Percentiles rank a stretch among this genome's conserved stretches.
phyloP scores from a whole-genome alignment of 495 filamentous ascomycete genomes.

The Aspergillus carlsbadensis region DNA sequence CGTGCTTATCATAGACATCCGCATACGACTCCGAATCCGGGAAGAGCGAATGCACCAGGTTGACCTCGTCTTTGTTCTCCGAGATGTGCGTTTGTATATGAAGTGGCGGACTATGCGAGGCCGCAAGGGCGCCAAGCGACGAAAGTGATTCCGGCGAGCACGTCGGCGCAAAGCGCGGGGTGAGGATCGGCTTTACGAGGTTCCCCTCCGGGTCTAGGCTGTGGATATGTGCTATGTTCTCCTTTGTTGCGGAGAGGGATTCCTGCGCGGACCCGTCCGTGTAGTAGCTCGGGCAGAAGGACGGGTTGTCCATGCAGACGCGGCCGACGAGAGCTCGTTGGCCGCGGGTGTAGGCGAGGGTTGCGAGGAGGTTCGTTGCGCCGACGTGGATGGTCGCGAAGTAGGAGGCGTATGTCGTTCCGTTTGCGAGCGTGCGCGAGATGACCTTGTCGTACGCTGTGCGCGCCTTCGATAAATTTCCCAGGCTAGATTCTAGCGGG shows the following conservation, averaged over 20 bases:
- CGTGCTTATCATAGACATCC: constrained; percentile 71
- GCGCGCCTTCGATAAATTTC: constrained; percentile 41
- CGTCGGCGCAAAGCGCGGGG: constrained; percentile 83
- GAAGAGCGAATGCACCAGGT: constrained; percentile 68
- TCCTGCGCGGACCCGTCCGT: constrained; percentile 60
- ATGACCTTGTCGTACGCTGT: constrained; percentile 72
- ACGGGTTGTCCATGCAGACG: constrained; percentile 79
- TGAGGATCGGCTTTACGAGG: constrained; percentile 77
- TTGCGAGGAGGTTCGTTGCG: constrained; percentile 84
- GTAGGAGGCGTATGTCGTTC: constrained; percentile 89
- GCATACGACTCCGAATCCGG: constrained; percentile 65
- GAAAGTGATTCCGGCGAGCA: constrained; percentile 62
- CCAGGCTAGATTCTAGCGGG: constrained; percentile 77
- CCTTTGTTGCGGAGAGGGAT: constrained; percentile 56
- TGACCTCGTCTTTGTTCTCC: constrained; percentile 74
- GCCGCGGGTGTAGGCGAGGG: constrained; percentile 69
- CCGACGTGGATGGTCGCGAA: constrained; percentile 83
- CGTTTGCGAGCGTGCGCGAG: constrained; percentile 75
- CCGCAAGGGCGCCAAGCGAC: constrained; percentile 62
- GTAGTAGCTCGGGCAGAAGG: constrained; percentile 70
- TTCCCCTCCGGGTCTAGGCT: constrained; percentile 59
- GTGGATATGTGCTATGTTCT: constrained; percentile 65
- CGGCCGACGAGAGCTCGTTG: constrained; percentile 90
- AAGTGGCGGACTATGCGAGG: constrained; percentile 51
- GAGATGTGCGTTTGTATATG: constrained; percentile 90